Evolutionary conservation across 2,329 filamentous ascomycete genomes (phyloP).

Genomic region (Microsporum ferrugineum): DNA sequence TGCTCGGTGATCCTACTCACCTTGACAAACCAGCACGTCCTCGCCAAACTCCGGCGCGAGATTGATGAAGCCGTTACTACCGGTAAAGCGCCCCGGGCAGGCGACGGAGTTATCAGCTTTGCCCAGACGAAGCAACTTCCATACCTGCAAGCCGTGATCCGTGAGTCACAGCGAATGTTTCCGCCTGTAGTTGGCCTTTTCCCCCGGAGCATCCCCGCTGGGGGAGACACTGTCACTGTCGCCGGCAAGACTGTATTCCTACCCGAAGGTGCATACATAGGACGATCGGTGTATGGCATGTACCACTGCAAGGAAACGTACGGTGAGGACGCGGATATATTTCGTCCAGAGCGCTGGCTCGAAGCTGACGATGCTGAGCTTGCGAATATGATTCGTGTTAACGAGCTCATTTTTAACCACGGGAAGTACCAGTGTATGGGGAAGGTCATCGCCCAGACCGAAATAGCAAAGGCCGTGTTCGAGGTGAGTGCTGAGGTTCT

Average conservation of each 20-base stretch:
- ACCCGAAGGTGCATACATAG: conserved; percentile 39
- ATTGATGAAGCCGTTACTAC: background rate
- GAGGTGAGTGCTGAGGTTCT: background rate
- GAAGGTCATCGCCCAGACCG: conserved; percentile 4
- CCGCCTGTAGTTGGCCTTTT: conserved; percentile 32
- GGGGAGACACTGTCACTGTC: conserved; percentile 26
- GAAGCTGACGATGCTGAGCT: conserved; percentile 1
- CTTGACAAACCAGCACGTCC: background rate
- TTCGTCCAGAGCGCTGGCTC: conserved; percentile 42
- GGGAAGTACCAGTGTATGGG: conserved; percentile 6
- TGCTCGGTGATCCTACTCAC: conserved; percentile 4
- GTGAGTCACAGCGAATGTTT: conserved; percentile 19
- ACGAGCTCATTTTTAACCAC: conserved; percentile 4
- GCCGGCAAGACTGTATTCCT: conserved; percentile 29
- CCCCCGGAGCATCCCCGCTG: conserved; percentile 26
- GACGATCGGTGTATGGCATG: conserved; percentile 33
- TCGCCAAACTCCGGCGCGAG: background rate
- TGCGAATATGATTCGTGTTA: conserved; percentile 2
- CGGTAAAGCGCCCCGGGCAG: conserved; percentile 1
- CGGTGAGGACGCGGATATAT: conserved; percentile 29
- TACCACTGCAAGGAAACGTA: conserved; percentile 24
- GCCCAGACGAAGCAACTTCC: conserved; percentile 11
- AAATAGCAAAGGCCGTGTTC: conserved; percentile 7
- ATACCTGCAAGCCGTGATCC: conserved; percentile 21
- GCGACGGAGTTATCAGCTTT: background rate